Conservation (phyloP, 208 protist species). For the Trypanosoma caninum region DNA sequence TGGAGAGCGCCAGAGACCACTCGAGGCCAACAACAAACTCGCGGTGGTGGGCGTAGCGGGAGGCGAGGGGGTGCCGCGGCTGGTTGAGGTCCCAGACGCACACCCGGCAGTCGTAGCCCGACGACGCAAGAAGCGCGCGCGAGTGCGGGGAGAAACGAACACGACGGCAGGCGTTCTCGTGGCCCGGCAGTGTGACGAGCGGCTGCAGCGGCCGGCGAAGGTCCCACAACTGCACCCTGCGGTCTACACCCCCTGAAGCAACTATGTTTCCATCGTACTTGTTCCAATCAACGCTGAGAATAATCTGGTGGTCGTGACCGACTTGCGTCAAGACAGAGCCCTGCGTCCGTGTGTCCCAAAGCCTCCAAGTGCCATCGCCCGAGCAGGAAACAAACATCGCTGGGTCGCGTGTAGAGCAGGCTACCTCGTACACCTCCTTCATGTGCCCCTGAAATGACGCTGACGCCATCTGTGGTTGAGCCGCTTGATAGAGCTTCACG, state of each 20-base stretch:
- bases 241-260: conserved; percentile 82
- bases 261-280: conserved; percentile 88
- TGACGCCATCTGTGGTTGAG: conserved; percentile 49
- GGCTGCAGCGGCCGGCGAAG: conserved; percentile 68
- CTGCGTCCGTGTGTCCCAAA: conserved; percentile 80
- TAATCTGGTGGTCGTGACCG: conserved; percentile 80
- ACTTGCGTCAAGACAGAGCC: conserved; percentile 74
- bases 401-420: conserved; percentile 62
- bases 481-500: conserved; percentile 77
- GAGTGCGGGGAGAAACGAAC: conserved; percentile 80
- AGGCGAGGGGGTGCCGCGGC: conserved; percentile 70
- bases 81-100: conserved; percentile 85
- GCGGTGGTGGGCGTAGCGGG: conserved; percentile 83
- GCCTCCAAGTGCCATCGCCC: conserved; percentile 88
- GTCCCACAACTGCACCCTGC: conserved; percentile 85
- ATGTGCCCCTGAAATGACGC: conserved; percentile 77
- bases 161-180: conserved; percentile 85
- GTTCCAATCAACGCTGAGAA: conserved; percentile 90
- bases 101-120: conserved; percentile 88
- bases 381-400: conserved; percentile 85
- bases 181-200: conserved; percentile 72
- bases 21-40: conserved; percentile 90
- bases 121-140: conserved; percentile 66
- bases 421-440: conserved; percentile 91
- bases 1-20: conserved; percentile 71